Evolutionary conservation across 768 basidiomycete genomes (phyloP), one percentile per base, ranked within the genome.

Genomic region (Cyclocybe aegerita): DNA sequence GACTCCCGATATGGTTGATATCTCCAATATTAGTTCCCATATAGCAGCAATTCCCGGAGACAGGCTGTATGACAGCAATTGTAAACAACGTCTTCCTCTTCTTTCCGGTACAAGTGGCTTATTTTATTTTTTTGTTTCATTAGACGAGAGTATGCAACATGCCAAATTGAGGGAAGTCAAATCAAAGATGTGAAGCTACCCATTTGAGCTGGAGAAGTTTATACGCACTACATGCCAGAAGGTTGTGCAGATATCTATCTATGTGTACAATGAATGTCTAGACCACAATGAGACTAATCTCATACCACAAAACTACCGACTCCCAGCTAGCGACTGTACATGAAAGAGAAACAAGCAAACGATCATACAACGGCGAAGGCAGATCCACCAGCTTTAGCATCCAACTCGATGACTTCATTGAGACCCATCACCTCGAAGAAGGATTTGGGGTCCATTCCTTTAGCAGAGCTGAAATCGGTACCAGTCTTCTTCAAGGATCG

Each of bases 1-100:
- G 49, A 82, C 84, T 0, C 90, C 89, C 0, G 81, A 83, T 39
- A 95, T 98, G 95, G 92, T 98, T 7, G 93, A 98, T 55, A 83
- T 85, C 9, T 80, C 81, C 1, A 86, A 83, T 45, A 69, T 96
- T 30, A 72, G 75, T 46, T 66, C 75, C 17, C 93, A 93, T 60
- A 66, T 84, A 14, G 85, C 82, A 1, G 59, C 81, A 3, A 85
- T 88, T 3, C 90, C 93, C 0, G 74, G 69, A 2, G 91, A 93
- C 59, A 75, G 76, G n/a, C 72, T 94, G 23, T 96, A 86, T 60
- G 78, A 88, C 38, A 69, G 67, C 39, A 97, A 93, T 57, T 97
- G 94, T 96, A 64, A 71, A 92, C 65, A 37, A 39, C n/a, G 32
- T 7, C 23, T n/a, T 39, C 39, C 90, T 30, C 71, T 75, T 52